Conservation (phyloP, 2,329 filamentous ascomycete species). For the Ascochyta clinopodiicola region DNA sequence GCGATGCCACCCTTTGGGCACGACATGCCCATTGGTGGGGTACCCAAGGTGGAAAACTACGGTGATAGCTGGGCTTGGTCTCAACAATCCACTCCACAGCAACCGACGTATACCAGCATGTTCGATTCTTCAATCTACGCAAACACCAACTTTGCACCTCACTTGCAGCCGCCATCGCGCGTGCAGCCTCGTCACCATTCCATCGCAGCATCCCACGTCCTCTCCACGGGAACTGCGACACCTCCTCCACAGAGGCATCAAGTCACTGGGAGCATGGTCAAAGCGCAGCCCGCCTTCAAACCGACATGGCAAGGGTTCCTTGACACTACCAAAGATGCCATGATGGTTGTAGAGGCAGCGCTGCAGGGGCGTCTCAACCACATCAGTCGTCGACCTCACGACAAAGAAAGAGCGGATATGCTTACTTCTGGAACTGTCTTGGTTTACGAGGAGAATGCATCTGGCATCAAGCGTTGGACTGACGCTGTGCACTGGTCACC, state of each 20-base stretch:
- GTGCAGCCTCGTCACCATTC: constrained; percentile 39
- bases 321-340: constrained; percentile 73
- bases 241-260: constrained; percentile 40
- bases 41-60: constrained; percentile 45
- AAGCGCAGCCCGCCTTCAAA: constrained; percentile 55
- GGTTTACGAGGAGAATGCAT: constrained; percentile 89
- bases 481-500: constrained; percentile 92
- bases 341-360: constrained; percentile 81
- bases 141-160: constrained; percentile 32
- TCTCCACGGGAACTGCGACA: constrained; percentile 33
- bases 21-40: constrained; percentile 39
- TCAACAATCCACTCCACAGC: constrained; percentile 33
- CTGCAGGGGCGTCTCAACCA: constrained; percentile 74
- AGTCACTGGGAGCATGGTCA: constrained; percentile 38
- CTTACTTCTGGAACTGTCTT: constrained; percentile 87
- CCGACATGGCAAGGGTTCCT: constrained; percentile 74
- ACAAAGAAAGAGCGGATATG: constrained; percentile 76
- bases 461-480: constrained; percentile 93
- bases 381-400: constrained; percentile 83
- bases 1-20: constrained; percentile 48
- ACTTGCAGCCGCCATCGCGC: constrained; percentile 28
- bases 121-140: constrained; percentile 43
- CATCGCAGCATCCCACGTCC: constrained; percentile 37
- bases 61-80: constrained; percentile 43
- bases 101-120: constrained; percentile 32